Base-by-base conservation (phyloP, 257 asterid genomes). In the Solanum dulcamara region DNA sequence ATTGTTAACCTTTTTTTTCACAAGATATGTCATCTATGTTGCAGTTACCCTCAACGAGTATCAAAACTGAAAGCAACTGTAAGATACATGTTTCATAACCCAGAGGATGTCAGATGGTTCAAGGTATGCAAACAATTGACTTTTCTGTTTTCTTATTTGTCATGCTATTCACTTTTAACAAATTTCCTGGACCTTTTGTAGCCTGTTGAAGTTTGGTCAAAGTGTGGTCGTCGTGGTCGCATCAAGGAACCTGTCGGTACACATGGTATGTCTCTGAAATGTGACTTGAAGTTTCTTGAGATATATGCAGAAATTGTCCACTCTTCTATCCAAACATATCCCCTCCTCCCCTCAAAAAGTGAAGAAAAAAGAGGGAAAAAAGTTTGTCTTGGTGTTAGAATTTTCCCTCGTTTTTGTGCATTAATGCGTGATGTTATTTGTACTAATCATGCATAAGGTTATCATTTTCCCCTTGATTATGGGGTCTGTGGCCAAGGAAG, bases 81-180 rank as follows among this genome's bases (percentile, higher is more conserved):
- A 87, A 91, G 99, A 81, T 97, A 89, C 88, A 95, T 97, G 99
- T 95, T 97, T 83, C 99, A 95, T 85, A 97, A 84, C 86, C 99
- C 98, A 1, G 99, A 97, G 90, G 99, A 97, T 84, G 99, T 97
- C 82, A 95, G 85, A 93, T 97, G 99, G 98, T 97, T 97, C 97
- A 97, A 95, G 98, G 99, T 95, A 84, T 86, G 87, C 46, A 44
- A 18, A 10, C 64, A 81, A 46, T 55, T 64, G 67, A 28, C 55
- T 22, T 53, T 28, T 46, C 37, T 17, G 11, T 37, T 46, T 11
- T 53, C 42, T 85, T 74, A 84, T 17, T 55, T 24, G 82, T 88
- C 62, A 80, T 50, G 46, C 18, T 62, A 64, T 30, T 48, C 15
- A 18, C n/a, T 32, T 50, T 8, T 59, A 40, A 26, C 51, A 62